These are phyloP conservation scores for Lachnellula arida DNA, from an alignment of 2,329 filamentous ascomycete genomes.

Conservation along the genomic window DNA sequence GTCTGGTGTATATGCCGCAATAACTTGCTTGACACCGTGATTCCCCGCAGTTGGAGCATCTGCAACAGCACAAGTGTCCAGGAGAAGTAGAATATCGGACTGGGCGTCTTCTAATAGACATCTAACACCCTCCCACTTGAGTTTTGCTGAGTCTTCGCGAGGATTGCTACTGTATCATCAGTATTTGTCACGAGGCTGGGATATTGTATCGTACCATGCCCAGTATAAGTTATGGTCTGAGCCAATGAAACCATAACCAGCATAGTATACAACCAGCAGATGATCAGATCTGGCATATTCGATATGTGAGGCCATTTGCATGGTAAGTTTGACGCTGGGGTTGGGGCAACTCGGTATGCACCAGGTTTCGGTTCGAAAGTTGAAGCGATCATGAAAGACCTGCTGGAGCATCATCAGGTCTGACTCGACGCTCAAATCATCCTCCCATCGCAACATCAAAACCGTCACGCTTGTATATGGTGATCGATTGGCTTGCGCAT, in stretches of 20 bases:
- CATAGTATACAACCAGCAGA: conserved; percentile 61
- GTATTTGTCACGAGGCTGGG: conserved; percentile 27
- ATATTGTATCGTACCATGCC: conserved; percentile 52
- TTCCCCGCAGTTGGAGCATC: conserved; percentile 47
- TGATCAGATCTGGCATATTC: conserved; percentile 54
- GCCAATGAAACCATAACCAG: conserved; percentile 55
- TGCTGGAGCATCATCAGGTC: conserved; percentile 53
- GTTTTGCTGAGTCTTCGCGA: conserved; percentile 52
- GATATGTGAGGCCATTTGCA: conserved; percentile 55
- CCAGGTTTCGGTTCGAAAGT: conserved; percentile 57
- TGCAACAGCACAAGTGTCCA: conserved; percentile 57
- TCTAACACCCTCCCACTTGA: conserved; percentile 60
- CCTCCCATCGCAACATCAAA: conserved; percentile 58
- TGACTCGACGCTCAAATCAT: conserved; percentile 48
- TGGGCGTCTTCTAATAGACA: conserved; percentile 58
- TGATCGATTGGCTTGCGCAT: conserved; percentile 55
- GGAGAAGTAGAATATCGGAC: conserved; percentile 57
- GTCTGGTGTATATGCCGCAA: conserved; percentile 56
- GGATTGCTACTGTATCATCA: conserved; percentile 47
- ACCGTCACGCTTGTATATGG: conserved; percentile 57
- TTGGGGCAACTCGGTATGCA: conserved; percentile 55
- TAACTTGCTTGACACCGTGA: conserved; percentile 56
- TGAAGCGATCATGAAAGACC: conserved; percentile 55
- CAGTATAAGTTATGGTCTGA: conserved; percentile 59
- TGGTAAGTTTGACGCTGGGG: conserved; percentile 56